Evolutionary conservation across 192 early-diverging fungal genomes (phyloP), one percentile per base, ranked within the genome.

Genomic region (Funneliformis mosseae): DNA sequence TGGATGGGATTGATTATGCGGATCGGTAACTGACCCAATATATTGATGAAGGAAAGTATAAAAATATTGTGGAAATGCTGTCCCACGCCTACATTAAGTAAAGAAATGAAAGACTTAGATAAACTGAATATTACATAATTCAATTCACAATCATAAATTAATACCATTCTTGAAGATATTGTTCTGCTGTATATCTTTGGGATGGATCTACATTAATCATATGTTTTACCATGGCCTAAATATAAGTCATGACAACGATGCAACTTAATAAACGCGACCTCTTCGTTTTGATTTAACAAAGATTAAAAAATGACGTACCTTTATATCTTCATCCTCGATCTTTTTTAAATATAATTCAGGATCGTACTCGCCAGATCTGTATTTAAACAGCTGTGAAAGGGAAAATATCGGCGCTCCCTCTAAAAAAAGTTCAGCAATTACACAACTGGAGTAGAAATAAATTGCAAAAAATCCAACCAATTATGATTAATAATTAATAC

Each of bases 381-480:
- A 99, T 69, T 96, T 92, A 81, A 99, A 88, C 27, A 99, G 85
- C 77, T 97, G 97, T 41, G 96, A 94, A 21, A 99, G 85, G 3
- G 93, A 95, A 81, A 99, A 99, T 43, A 99, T 86, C 9, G 96
- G 90, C 23, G 94, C 92, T 8, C 97, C 96, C 82, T 99, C 97
- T 43, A 98, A 84, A 80, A 97, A 97, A 5, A 99, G 83, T 84
- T 99, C 97, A 3, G 96, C 97, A 82, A 99, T 96, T 0, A 93
- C 91, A 80, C 92, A 96, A 33, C 86, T 90, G 21, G 25, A 28
- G 46, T 27, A 25, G 18, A 16, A 50, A 25, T n/a, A 14, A 8
- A 28, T 66, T n/a, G 2, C 41, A 38, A 66, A n/a, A n/a, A 25
- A 10, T 3, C 8, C 12, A n/a, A 74, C 18, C 11, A 4, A 63